Percentiles rank a stretch among this genome's conserved stretches.
Evolutionary conservation across 176 grass and related monocot species (phyloP).

Genomic region (Themeda triandra): DNA sequence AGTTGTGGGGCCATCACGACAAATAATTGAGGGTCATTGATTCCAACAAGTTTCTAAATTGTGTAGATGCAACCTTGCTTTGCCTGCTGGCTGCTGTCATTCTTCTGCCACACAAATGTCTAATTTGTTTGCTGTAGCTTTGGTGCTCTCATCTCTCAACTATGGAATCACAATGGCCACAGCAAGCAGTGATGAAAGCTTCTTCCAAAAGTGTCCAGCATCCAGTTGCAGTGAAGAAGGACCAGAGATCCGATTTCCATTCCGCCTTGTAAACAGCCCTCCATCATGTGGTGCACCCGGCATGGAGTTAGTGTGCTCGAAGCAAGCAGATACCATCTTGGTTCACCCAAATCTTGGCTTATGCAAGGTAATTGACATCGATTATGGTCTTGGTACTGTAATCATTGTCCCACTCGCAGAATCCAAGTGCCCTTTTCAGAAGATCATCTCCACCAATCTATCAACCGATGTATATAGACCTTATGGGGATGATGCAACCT

Average conservation of each 20-base stretch:
- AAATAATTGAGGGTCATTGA: background rate
- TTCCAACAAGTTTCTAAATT: background rate
- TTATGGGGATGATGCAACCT: background rate
- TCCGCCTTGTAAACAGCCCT: constrained; percentile 17
- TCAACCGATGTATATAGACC: constrained; percentile 21
- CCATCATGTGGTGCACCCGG: constrained; percentile 31
- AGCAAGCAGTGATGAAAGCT: constrained; percentile 19
- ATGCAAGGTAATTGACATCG: constrained; percentile 32
- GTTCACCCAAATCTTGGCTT: constrained; percentile 30
- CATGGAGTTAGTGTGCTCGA: constrained; percentile 45
- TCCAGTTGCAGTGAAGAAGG: background rate
- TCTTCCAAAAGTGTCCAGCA: constrained; percentile 23
- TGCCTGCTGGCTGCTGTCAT: background rate
- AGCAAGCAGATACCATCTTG: constrained; percentile 31
- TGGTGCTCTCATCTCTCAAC: constrained; percentile 10
- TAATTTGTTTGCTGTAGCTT: background rate
- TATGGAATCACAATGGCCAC: background rate
- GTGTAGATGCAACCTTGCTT: background rate
- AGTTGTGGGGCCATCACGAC: background rate
- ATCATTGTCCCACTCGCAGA: constrained; percentile 18
- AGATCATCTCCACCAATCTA: constrained; percentile 26
- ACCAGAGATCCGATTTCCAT: constrained; percentile 44
- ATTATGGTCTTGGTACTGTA: background rate
- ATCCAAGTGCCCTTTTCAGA: constrained; percentile 37
- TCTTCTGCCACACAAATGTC: constrained; percentile 13